phyloP scores from a whole-genome alignment of 192 early-diverging fungal genomes.

The Glomus cerebriforme region DNA sequence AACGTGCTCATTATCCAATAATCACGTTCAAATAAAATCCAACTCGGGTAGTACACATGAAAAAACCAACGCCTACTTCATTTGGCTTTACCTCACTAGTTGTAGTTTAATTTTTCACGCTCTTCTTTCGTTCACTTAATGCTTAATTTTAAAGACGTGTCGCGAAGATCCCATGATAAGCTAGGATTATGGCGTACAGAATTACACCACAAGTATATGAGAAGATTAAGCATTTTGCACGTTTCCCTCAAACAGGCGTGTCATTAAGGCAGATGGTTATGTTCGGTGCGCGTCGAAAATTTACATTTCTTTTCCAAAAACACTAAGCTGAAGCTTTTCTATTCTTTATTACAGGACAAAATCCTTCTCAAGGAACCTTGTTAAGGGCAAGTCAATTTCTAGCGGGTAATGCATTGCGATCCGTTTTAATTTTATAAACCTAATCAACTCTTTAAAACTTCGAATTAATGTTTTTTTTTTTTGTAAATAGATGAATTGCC shows the following conservation, averaged over 20 bases:
- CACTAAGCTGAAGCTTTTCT: neutral
- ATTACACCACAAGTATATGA: slow-evolving; percentile 64
- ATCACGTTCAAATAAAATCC: too few relatives aligned
- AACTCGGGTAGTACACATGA: too few relatives aligned
- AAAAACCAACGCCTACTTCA: neutral
- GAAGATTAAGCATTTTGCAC: slow-evolving; percentile 78
- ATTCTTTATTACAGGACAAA: slow-evolving; percentile 53
- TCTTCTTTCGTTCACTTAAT: slow-evolving; percentile 1
- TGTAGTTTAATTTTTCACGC: neutral
- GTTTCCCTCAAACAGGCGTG: slow-evolving; percentile 89
- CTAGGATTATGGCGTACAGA: slow-evolving; percentile 38
- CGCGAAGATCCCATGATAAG: slow-evolving; percentile 4
- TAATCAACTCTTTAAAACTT: too few relatives aligned
- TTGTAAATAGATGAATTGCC: slow-evolving; percentile 76
- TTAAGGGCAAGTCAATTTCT: slow-evolving; percentile 78
- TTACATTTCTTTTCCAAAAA: neutral
- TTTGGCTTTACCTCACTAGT: too few relatives aligned
- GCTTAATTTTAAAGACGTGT: slow-evolving; percentile 1
- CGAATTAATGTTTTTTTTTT: neutral
- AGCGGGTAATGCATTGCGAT: slow-evolving; percentile 42
- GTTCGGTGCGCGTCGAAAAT: slow-evolving; percentile 65
- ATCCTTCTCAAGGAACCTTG: slow-evolving; percentile 72
- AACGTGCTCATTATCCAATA: too few relatives aligned
- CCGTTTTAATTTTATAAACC: neutral
- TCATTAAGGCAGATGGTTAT: slow-evolving; percentile 94